Base-by-base conservation (phyloP, 2,329 filamentous ascomycete genomes). In the Thielaviopsis populi region DNA sequence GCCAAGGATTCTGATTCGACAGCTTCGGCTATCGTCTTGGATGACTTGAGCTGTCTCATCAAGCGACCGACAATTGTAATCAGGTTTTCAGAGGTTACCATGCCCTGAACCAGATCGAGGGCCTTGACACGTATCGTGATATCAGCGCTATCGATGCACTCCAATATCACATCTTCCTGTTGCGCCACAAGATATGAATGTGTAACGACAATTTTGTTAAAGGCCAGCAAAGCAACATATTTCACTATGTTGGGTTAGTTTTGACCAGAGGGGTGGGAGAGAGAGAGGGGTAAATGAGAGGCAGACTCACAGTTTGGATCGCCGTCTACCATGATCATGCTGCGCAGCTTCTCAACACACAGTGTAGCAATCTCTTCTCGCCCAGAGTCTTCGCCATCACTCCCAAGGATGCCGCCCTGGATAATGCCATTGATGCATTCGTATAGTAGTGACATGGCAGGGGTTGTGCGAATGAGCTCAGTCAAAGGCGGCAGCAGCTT, bases 401-500 rank as follows among this genome's bases (percentile, higher is more conserved):
- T 89, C 40, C 90, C 89, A 60, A 99, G 77, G 65, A 99, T 96
- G 0, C 94, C 94, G 33, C 94, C 94, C 72, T 96, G 91, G 66
- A 99, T 96, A 67, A 99, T 95, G 27, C 94, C 94, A 73, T 95
- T 96, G 74, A 99, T 96, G 72, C 94, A 99, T 75, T 99, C 94
- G 70, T 99, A 99, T 5, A 97, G 77, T 33, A 99, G 76, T n/a
- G 94, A 97, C 94, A 97, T 97, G 33, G 94, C 94, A 4, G 89
- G 88, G 0, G 94, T 99, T 0, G 91, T 96, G 69, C 89, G 87
- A 68, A 99, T 97, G 59, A 99, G 87, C 68, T 89, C 90, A 0
- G 91, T 96, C 66, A 99, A 77, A 17, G 94, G 94, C 7, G 92
- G 90, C 37, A 97, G 77, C 17, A 99, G 78, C 73, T 99, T 99